Base-by-base conservation (phyloP, 108 stramenopile genomes). In the Aurantiochytrium sp. region DNA sequence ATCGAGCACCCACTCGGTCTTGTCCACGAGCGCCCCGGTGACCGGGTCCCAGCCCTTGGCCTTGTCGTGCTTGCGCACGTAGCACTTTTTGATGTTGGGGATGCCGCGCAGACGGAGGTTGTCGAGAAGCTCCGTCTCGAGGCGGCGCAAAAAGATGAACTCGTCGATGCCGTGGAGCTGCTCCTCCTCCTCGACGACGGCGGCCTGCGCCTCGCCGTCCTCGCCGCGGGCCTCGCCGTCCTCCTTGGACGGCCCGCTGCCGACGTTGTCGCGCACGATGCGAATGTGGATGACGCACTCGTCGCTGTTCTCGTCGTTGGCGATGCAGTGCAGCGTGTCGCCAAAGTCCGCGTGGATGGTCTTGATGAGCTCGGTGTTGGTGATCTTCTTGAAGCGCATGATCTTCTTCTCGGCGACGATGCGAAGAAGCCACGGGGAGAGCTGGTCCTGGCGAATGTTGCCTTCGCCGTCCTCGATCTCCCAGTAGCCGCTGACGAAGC, bases 351-450 rank as follows among this genome's bases (percentile, higher is more conserved):
- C 94, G 94, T 97, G 96, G 85, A 95, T 93, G 86, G 96, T 94
- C 85, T 96, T 94, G 89, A 87, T 45, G 68, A 88, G 85, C 32
- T 86, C 37, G 24, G 21, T 32, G 32, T 88, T 37, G 6, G 55
- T 32, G 45, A 90, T 88, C 12, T 22, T 31, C 50, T 97, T 97
- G 68, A 96, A 96, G 50, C 94, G 94, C 81, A 97, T 92, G 22
- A 94, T 92, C 87, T 95, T 92, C 89, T 96, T 93, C 89, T 97
- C 96, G 10, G 98, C 93, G 81, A 96, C 97, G 85, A 99, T 95
- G 45, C 98, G 96, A 55, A 99, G 93, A 24, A 98, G 95, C 98
- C 98, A 99, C 21, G 98, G 98, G 54, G 93, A 92, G 59, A 97
- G 91, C 50, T 95, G 93, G 86, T 95, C 92, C 68, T 96, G 27